phyloP scores from a whole-genome alignment of 2,329 filamentous ascomycete genomes.

The Plenodomus tracheiphilus region DNA sequence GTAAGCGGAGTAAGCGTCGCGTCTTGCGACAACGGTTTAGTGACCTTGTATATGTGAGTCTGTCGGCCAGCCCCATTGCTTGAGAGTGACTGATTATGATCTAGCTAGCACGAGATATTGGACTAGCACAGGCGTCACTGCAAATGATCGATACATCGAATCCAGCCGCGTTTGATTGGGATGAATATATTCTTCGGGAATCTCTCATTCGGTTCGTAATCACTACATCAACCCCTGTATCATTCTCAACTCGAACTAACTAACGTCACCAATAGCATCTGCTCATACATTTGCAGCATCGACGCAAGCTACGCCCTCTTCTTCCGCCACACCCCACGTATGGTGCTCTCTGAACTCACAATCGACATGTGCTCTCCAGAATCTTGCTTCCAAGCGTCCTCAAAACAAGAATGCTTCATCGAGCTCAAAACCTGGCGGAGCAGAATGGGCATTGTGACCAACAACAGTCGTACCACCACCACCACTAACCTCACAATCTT shows the following conservation, averaged over 20 bases:
- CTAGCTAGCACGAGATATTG: not conserved
- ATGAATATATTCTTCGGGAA: not conserved
- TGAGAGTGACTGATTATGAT: not conserved
- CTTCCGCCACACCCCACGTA: conserved; percentile 2
- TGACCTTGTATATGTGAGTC: not conserved
- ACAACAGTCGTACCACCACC: not conserved
- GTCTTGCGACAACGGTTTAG: not conserved
- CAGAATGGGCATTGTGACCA: not conserved
- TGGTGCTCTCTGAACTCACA: conserved; percentile 1
- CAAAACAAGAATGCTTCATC: conserved; percentile 2
- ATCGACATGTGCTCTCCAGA: conserved; percentile 5
- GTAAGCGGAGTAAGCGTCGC: not conserved
- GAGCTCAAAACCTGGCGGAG: conserved; percentile 1
- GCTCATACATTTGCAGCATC: conserved; percentile 4
- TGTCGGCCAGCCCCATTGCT: not conserved
- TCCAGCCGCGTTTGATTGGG: not conserved
- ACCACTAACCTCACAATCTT: not conserved
- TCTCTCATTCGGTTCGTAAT: conserved; percentile 1
- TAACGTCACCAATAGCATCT: not conserved
- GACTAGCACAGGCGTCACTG: not conserved
- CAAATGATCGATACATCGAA: not conserved
- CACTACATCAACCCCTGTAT: too few species aligned
- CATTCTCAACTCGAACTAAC: too few species aligned
- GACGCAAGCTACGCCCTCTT: conserved; percentile 4
- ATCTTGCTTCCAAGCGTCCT: conserved; percentile 3